A percentile compares a stretch with the other conserved stretches of the same genome.
phyloP scores from a whole-genome alignment of 352 stramenopile genomes.

The Phytophthora fragariaefolia region DNA sequence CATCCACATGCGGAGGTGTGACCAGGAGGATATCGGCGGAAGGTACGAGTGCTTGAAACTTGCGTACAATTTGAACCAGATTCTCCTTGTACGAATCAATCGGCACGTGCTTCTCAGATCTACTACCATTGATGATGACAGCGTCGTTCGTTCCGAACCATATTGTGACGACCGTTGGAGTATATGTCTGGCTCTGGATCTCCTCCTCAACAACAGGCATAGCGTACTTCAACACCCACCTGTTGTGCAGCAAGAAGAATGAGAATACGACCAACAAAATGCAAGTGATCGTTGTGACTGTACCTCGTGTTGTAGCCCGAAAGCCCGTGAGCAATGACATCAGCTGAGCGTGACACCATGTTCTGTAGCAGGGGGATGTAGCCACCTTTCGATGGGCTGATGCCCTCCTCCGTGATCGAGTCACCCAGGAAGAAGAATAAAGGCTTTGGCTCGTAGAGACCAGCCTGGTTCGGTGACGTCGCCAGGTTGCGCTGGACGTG shows the following conservation, averaged over 20 bases:
- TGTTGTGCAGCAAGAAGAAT: no score
- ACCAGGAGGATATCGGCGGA: constrained; percentile 49
- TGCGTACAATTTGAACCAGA: constrained; percentile 17
- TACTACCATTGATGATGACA: constrained; percentile 15
- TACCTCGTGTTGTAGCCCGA: constrained; percentile 37
- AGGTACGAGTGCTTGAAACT: constrained; percentile 13
- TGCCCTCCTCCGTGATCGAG: constrained; percentile 46
- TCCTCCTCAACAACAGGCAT: constrained; percentile 10
- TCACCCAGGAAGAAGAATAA: constrained; percentile 29
- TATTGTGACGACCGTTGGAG: constrained; percentile 21
- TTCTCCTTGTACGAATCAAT: constrained; percentile 25
- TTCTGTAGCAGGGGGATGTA: constrained; percentile 39
- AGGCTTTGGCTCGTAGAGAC: neutral
- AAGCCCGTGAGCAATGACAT: constrained; percentile 46
- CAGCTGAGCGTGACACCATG: constrained; percentile 33
- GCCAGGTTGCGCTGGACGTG: neutral
- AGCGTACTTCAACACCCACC: constrained; percentile 43
- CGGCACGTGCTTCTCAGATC: constrained; percentile 19
- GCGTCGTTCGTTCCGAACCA: constrained; percentile 24
- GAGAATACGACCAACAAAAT: no score
- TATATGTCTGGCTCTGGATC: constrained; percentile 8
- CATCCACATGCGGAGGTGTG: constrained; percentile 30
- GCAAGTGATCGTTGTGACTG: neutral
- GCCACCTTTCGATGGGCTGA: constrained; percentile 21
- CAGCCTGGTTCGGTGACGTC: neutral